Evolutionary conservation across 176 grass and related monocot species (phyloP), one percentile per base, ranked within the genome.

Genomic region (Oryza australiensis): DNA sequence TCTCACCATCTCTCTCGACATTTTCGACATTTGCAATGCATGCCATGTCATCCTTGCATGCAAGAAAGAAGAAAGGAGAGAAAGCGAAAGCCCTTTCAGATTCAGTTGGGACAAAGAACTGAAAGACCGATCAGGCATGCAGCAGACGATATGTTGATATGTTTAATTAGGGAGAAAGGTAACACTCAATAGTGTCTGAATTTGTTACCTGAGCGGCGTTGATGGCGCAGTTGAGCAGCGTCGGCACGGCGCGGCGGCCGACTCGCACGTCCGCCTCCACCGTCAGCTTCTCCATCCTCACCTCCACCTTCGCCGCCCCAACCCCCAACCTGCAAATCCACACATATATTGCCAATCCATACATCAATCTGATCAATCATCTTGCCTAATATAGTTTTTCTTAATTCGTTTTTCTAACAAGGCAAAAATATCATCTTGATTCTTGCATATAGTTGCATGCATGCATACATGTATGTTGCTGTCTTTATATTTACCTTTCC

Each of bases 161-260:
- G 55, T 60, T 23, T 60, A 60, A 60, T n/a, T n/a, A n/a, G 22
- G 55, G 18, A 55, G 51, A n/a, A 55, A 55, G 20, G 51, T 22
- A 22, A 55, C 18, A 55, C 20, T 53, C 48, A 51, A 37, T 9
- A 43, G 2, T 20, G 38, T 24, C 2, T 18, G 1, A 0, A 37
- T 37, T 8, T 82, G 7, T 83, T 83, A 93, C 94, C 86, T 97
- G 80, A 12, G 73, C 74, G 53, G 83, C 83, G 76, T 89, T 93
- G 71, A 93, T 15, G 72, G 86, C 87, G 43, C 86, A 87, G 85
- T 93, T 97, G 74, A 91, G 37, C 73, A 97, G 76, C 69, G 94
- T 97, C 20, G 94, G 91, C 20, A 91, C 86, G 74, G 91, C 69
- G 41, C 88, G 84, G 78, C 70, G 85, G 78, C 90, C 80, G 18